Evolutionary conservation across 345 rosid genomes (phyloP), one percentile per base, ranked within the genome.

Genomic region (Salix brachista): DNA sequence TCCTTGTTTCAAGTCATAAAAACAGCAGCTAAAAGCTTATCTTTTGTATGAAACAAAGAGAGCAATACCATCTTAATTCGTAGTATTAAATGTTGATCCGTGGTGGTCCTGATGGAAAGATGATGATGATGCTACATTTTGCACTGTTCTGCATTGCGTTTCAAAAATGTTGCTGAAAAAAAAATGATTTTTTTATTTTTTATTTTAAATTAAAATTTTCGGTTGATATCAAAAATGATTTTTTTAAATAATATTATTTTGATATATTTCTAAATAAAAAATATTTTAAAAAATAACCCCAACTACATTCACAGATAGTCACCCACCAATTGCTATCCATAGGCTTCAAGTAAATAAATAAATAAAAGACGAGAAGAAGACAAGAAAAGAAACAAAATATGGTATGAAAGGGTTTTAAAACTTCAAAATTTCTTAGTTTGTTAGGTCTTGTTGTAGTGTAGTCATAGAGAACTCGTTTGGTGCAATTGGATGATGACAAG

Each of bases 71-170:
- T 41, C 46, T 48, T 18, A 48, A 4, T 48, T 48, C 54, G 19
- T 16, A 5, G 37, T 36, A 36, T 5, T 36, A 6, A 5, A 36
- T 36, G 37, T 5, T 5, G 37, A 36, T 36, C 6, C 37, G 7
- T 36, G 37, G 37, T 1, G 37, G 7, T 5, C 58, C 58, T 19
- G 0, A 19, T 6, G 7, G 23, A 52, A 52, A 52, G 58, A 21
- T 19, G 23, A 52, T 50, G 56, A 50, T 52, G 1, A 0, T 34
- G 0, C 6, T 34, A 4, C 6, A 34, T 34, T 4, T 34, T 34
- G 0, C 5, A 34, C 6, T 34, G 36, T 34, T 34, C 4, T 0
- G 6, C 6, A 4, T 4, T 4, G 0, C 0, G 1, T 34, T 34
- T 34, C 0, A 34, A 34, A 34, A 4, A 34, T 34, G 0, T 4